Evolutionary conservation across 441 rosid species (phyloP), one percentile per base, ranked within the genome.

Genomic region (Rhodomyrtus psidioides): DNA sequence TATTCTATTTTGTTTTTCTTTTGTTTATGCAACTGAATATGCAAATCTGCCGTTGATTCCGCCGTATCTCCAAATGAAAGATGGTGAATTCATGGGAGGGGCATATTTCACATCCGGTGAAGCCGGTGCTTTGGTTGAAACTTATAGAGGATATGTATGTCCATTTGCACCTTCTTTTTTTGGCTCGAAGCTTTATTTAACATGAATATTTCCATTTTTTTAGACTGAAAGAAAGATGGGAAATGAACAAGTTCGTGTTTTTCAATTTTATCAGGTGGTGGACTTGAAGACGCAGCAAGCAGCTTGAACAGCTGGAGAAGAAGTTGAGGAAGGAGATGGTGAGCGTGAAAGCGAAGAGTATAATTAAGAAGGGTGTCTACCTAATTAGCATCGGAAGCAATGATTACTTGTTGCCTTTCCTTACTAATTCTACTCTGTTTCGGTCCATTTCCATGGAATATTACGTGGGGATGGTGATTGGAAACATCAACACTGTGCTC

Each of bases 251-350:
- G 53, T 49, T 49, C 53, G 53, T 49, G 53, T 49, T 49, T 49
- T 49, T 12, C 6, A 42, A 42, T 42, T n/a, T n/a, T n/a, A 6
- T 42, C 46, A 6, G 46, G 46, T 42, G 46, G 46, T 42, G 46
- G 46, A 42, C 46, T 42, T 42, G 46, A 42, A 42, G 46, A 42
- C 46, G 8, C 46, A 42, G 46, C 89, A 93, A 93, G 53, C 87
- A n/a, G n/a, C 85, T 42, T 76, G n/a, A n/a, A n/a, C n/a, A n/a
- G n/a, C n/a, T n/a, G n/a, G n/a, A n/a, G n/a, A n/a, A n/a, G n/a
- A n/a, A n/a, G n/a, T n/a, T n/a, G n/a, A n/a, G n/a, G n/a, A n/a
- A n/a, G n/a, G n/a, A n/a, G n/a, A n/a, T n/a, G n/a, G n/a, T n/a
- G n/a, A n/a, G n/a, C n/a, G n/a, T n/a, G n/a, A n/a, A n/a, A n/a